These are phyloP conservation scores for Monosporozyma servazzii DNA, from an alignment of 805 yeast species.

Conservation along the genomic window DNA sequence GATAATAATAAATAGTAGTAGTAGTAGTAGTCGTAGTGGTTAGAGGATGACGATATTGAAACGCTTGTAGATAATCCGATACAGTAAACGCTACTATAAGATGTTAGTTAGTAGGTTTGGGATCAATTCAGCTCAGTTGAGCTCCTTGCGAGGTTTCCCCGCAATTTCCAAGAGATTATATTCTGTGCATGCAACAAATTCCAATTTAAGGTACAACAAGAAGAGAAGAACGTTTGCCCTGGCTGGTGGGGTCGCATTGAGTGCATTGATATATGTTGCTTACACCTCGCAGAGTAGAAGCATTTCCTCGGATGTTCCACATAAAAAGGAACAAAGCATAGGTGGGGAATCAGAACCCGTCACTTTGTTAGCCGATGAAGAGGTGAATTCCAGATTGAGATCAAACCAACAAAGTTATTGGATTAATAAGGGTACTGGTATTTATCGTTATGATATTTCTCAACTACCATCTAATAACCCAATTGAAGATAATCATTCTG, in stretches of 20 bases:
- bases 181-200: neutral
- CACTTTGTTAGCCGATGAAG: conserved; percentile 52
- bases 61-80: neutral
- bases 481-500: conserved; percentile 88
- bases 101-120: neutral
- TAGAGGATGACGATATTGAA: no score
- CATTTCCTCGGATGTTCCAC: conserved; percentile 16
- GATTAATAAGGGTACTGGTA: conserved; percentile 82
- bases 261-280: conserved; percentile 4
- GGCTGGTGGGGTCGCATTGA: neutral
- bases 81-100: neutral
- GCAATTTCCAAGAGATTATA: neutral
- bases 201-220: neutral
- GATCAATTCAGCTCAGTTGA: neutral
- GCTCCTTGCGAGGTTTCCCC: neutral
- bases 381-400: conserved; percentile 60
- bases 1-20: no score
- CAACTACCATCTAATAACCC: conserved; percentile 90
- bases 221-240: neutral
- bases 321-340: neutral
- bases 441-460: conserved; percentile 75
- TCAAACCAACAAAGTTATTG: conserved; percentile 69
- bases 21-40: neutral
- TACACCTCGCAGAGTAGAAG: conserved; percentile 11
- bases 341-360: conserved; percentile 21